Base-by-base conservation (phyloP, 176 grass and related monocot genomes). In the Triticum timopheevii region DNA sequence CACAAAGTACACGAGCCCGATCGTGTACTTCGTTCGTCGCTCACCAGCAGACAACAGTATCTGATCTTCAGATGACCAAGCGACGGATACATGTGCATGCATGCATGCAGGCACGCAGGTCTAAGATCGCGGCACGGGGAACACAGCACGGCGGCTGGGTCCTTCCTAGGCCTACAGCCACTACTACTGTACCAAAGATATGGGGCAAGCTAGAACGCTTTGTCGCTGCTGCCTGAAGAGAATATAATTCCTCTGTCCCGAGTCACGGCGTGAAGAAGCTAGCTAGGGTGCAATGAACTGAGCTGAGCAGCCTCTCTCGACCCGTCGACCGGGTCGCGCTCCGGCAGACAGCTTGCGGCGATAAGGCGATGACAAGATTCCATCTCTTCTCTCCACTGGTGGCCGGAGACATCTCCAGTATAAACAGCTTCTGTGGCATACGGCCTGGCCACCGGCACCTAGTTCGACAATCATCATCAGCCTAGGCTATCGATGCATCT, bases 331-430 rank as follows among this genome's bases (percentile, higher is more conserved):
- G 45, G 42, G 72, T 74, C 71, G 40, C 71, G 71, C 40, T 73
- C 70, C 6, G 22, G 39, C 38, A 27, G 39, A 45, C 70, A 44
- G 39, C 20, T 72, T 72, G 69, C 6, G 39, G 70, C 70, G 70
- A 73, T 73, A 73, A 73, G 70, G 15, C 39, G 39, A 73, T 45
- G 39, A 45, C 70, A 45, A 4, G 39, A 73, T 74, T 74, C 71
- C 40, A 73, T 74, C 13, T 5, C 23, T 24, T 3, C 7, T 28
- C 40, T 28, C 40, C 39, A 74, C 23, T 24, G 71, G 42, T 74
- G 70, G 70, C 71, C 6, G 40, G 12, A 3, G 42, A 73, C 22
- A 73, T 44, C 70, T 45, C 39, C 36, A 4, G 39, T 5, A 13
- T 54, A 7, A 49, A 9, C 71, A 24, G n/a, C 42, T 73, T 25